Evolutionary conservation across 2,329 filamentous ascomycete species (phyloP).

Genomic region (Fusarium euwallaceae): DNA sequence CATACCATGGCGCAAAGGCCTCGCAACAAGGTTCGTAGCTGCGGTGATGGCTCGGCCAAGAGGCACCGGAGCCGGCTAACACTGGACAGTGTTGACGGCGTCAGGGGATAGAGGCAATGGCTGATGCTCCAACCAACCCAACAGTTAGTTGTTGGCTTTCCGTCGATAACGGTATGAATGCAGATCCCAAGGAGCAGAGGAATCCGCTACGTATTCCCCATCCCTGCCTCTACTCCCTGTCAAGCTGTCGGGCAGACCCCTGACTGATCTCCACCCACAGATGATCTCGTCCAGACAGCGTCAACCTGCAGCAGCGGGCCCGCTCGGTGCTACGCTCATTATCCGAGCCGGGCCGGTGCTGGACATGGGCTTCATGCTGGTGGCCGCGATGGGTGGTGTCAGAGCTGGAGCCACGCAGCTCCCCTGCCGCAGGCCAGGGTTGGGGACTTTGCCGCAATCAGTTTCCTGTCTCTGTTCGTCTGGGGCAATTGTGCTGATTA

Average conservation of each 20-base stretch:
- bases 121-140: conserved; percentile 4
- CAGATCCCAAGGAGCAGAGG: conserved; percentile 31
- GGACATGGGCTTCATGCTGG: conserved; percentile 11
- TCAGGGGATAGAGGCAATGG: conserved; percentile 21
- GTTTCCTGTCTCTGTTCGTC: conserved; percentile 27
- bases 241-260: conserved; percentile 23
- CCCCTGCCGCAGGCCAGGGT: conserved; percentile 15
- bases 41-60: conserved; percentile 15
- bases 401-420: conserved; percentile 34
- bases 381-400: conserved; percentile 31
- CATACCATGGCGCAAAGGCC: conserved; percentile 16
- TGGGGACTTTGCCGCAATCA: conserved; percentile 35
- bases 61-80: conserved; percentile 9
- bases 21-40: conserved; percentile 13
- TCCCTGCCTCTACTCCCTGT: conserved; percentile 30
- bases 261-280: conserved; percentile 24
- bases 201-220: conserved; percentile 23
- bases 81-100: conserved; percentile 16
- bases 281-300: conserved; percentile 15
- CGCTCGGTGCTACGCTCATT: conserved; percentile 45
- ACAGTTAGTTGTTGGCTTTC: conserved; percentile 9
- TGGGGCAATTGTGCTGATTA: conserved; percentile 15
- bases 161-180: conserved; percentile 26
- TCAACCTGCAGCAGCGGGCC: conserved; percentile 27
- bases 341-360: conserved; percentile 47